phyloP scores from a whole-genome alignment of 1,139 yeast species.

The Groenewaldozyma sp. region DNA sequence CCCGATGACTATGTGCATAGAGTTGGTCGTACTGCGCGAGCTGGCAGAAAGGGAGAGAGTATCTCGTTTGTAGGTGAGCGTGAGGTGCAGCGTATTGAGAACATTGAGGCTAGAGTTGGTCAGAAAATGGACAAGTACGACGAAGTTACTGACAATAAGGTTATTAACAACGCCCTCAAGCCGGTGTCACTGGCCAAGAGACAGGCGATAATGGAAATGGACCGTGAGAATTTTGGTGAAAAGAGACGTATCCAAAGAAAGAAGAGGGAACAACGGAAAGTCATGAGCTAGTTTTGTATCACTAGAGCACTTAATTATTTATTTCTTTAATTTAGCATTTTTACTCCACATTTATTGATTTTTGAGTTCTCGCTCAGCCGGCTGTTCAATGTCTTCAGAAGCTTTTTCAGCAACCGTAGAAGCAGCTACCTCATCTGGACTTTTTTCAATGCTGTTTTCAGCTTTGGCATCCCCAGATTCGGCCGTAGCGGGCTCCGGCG shows the following conservation, averaged over 20 bases:
- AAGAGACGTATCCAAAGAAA: slow-evolving; percentile 46
- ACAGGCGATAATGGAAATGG: slow-evolving; percentile 90
- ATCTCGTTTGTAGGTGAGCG: slow-evolving; percentile 73
- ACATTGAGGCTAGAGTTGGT: slow-evolving; percentile 79
- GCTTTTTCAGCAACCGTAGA: neutral
- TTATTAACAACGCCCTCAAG: slow-evolving; percentile 57
- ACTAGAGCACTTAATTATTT: neutral
- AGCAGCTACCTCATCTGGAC: neutral
- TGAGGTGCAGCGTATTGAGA: slow-evolving; percentile 70
- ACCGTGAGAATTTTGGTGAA: slow-evolving; percentile 79
- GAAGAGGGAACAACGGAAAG: slow-evolving; percentile 26
- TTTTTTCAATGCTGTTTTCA: slow-evolving; percentile 6
- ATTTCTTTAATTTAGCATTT: neutral
- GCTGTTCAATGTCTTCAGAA: neutral
- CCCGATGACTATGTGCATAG: slow-evolving; percentile 95
- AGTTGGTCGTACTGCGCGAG: slow-evolving; percentile 99
- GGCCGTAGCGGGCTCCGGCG: neutral
- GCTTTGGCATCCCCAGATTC: slow-evolving; percentile 5
- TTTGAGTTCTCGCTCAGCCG: neutral
- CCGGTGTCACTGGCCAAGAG: slow-evolving; percentile 75
- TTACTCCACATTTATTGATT: neutral
- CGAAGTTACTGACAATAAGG: slow-evolving; percentile 61
- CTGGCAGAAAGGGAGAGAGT: slow-evolving; percentile 71
- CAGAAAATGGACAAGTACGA: slow-evolving; percentile 68
- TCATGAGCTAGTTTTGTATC: too few species aligned